Evolutionary conservation across 2,329 filamentous ascomycete species (phyloP).

Genomic region (Calcarisporium arbuscula): DNA sequence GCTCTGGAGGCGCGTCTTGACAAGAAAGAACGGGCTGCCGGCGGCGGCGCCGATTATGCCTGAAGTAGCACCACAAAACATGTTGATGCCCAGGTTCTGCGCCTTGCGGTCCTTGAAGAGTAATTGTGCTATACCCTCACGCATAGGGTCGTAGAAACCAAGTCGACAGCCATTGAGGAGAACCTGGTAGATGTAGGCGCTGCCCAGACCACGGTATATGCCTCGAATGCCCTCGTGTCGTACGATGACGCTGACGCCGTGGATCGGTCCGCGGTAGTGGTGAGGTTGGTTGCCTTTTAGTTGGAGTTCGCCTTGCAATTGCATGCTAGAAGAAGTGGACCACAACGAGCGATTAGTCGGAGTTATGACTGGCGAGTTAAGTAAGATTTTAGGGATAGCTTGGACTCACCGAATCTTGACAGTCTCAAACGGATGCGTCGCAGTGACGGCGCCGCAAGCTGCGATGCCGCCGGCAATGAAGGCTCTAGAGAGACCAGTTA

Average conservation of each 20-base stretch:
- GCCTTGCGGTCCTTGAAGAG: conserved; percentile 66
- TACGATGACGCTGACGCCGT: conserved; percentile 84
- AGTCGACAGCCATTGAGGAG: conserved; percentile 93
- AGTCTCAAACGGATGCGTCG: conserved; percentile 96
- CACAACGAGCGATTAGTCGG: conserved; percentile 1
- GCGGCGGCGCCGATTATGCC: conserved; percentile 89
- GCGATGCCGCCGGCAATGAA: conserved; percentile 96
- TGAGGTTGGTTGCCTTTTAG: conserved; percentile 77
- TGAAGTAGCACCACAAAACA: conserved; percentile 83
- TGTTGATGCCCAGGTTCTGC: conserved; percentile 85
- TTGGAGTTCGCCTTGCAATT: conserved; percentile 93
- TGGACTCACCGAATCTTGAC: conserved; percentile 87
- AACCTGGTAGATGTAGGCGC: conserved; percentile 94
- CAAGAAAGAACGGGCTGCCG: conserved; percentile 93
- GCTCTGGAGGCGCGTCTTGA: conserved; percentile 93
- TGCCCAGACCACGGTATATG: conserved; percentile 82
- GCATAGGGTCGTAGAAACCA: conserved; percentile 95
- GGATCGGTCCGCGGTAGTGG: conserved; percentile 84
- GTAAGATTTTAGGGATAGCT: not conserved
- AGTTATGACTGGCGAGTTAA: conserved; percentile 5
- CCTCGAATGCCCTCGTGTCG: conserved; percentile 83
- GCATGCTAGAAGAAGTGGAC: conserved; percentile 54
- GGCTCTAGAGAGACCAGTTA: conserved; percentile 45
- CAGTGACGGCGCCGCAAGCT: conserved; percentile 93
- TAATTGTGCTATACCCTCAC: conserved; percentile 60